Base-by-base conservation (phyloP, 2,329 filamentous ascomycete genomes). In the Scedosporium apiospermum region DNA sequence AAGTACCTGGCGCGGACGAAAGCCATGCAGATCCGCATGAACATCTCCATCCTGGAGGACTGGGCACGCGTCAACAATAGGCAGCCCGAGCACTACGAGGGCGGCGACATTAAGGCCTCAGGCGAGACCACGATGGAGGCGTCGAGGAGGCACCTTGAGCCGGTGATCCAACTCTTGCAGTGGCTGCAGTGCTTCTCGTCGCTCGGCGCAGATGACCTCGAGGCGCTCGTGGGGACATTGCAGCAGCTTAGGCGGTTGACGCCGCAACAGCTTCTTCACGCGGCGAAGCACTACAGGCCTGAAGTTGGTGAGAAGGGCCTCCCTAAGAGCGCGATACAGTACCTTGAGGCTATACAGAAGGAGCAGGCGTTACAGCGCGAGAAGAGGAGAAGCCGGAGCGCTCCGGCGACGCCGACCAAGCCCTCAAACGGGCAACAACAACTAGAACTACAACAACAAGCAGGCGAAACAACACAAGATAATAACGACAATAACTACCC, bases 21-120 rank as follows among this genome's bases (percentile, higher is more conserved):
- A 75, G 95, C 95, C 3, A 99, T 99, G 95, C 95, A 99, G 73
- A 98, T 99, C 68, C 90, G 95, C 67, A 98, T 99, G 93, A 99
- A 99, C 72, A 87, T 99, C 6, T 98, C 95, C 0, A 88, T 88
- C 6, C 79, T 99, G 21, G 95, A 99, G 74, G 95, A 99, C 71
- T 99, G 95, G 95, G 93, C 95, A 1, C 84, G 93, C 34, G 83
- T 85, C 16, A 99, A 99, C 75, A 98, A 96, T 72, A 86, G 95
- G 30, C 88, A 96, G 68, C 92, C 95, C 1, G 95, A 98, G 71
- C 93, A 98, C 74, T 98, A 91, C 72, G 93, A 99, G 73, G 89
- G 92, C 68, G 93, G 93, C 18, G 93, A 93, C 61, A 93, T 91
- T 74, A 89, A 83, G 18, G 87, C 90, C 6, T 90, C 88, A 1